phyloP scores from a whole-genome alignment of 176 grass and related monocot species.

The Alopecurus myosuroides region DNA sequence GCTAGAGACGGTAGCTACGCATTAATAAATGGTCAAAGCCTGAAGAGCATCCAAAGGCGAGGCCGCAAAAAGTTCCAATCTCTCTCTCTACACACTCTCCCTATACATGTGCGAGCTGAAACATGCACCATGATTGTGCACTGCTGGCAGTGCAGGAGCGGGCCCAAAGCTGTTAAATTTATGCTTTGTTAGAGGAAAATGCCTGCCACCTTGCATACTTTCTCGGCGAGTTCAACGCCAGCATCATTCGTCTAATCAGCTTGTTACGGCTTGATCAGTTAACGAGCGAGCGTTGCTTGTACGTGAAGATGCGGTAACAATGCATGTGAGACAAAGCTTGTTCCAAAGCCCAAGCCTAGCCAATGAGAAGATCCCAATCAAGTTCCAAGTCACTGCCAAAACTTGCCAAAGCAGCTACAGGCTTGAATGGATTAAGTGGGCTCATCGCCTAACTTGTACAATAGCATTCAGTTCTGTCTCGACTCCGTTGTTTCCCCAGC shows the following conservation, averaged over 20 bases:
- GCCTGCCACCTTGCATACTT: slow-evolving; percentile 24
- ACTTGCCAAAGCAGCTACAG: slow-evolving; percentile 14
- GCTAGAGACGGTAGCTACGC: slow-evolving; percentile 30
- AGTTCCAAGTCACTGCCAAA: neutral
- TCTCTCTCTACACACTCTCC: neutral
- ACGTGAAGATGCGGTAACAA: neutral
- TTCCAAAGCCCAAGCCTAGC: neutral
- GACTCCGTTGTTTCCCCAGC: neutral
- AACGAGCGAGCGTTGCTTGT: neutral
- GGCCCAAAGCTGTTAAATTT: slow-evolving; percentile 29
- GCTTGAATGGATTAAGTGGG: slow-evolving; percentile 21
- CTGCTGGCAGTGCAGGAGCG: slow-evolving; percentile 18
- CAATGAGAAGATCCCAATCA: neutral
- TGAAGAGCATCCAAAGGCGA: slow-evolving; percentile 30
- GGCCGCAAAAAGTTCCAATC: neutral
- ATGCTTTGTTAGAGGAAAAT: slow-evolving; percentile 49
- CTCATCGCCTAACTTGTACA: slow-evolving; percentile 31
- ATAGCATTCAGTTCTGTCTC: slow-evolving; percentile 34
- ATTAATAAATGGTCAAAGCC: slow-evolving; percentile 41
- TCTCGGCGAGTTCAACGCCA: slow-evolving; percentile 19
- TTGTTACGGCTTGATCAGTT: neutral
- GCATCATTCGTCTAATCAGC: slow-evolving; percentile 5
- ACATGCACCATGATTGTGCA: slow-evolving; percentile 30
- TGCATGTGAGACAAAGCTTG: slow-evolving; percentile 1
- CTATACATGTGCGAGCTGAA: neutral